Conservation (phyloP, 2,329 filamentous ascomycete species). For the Diplodia mutila region DNA sequence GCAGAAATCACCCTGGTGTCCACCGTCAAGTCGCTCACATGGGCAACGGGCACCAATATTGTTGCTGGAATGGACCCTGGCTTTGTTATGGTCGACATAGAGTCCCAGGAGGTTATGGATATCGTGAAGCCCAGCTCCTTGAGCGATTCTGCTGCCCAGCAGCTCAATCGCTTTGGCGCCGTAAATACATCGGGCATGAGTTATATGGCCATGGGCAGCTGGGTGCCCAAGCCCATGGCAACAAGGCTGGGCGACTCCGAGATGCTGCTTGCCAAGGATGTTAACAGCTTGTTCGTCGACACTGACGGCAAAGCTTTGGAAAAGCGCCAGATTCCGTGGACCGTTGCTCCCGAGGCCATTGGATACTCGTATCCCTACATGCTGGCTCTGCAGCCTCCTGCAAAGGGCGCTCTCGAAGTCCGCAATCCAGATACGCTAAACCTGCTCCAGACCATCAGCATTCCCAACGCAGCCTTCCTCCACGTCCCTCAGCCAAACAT, state of each 20-base stretch:
- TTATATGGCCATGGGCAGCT: slow-evolving; percentile 92
- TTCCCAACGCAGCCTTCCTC: slow-evolving; percentile 80
- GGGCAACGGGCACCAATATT: slow-evolving; percentile 84
- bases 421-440: slow-evolving; percentile 90
- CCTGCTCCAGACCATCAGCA: slow-evolving; percentile 80
- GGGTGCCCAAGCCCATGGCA: slow-evolving; percentile 87
- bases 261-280: slow-evolving; percentile 93
- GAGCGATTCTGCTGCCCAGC: slow-evolving; percentile 65
- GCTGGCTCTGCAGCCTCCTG: slow-evolving; percentile 78
- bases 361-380: slow-evolving; percentile 98
- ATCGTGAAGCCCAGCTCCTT: slow-evolving; percentile 77
- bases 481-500: slow-evolving; percentile 92
- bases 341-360: slow-evolving; percentile 81
- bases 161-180: slow-evolving; percentile 77
- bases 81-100: slow-evolving; percentile 86
- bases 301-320: slow-evolving; percentile 79
- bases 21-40: slow-evolving; percentile 84
- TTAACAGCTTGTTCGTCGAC: slow-evolving; percentile 92
- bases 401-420: slow-evolving; percentile 85
- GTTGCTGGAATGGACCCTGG: slow-evolving; percentile 90
- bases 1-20: slow-evolving; percentile 79
- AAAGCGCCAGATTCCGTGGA: slow-evolving; percentile 91
- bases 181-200: slow-evolving; percentile 88
- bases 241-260: slow-evolving; percentile 81
- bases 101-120: slow-evolving; percentile 73